Conservation (phyloP, 192 early-diverging fungal genomes). For the Entophlyctis luteolus region DNA sequence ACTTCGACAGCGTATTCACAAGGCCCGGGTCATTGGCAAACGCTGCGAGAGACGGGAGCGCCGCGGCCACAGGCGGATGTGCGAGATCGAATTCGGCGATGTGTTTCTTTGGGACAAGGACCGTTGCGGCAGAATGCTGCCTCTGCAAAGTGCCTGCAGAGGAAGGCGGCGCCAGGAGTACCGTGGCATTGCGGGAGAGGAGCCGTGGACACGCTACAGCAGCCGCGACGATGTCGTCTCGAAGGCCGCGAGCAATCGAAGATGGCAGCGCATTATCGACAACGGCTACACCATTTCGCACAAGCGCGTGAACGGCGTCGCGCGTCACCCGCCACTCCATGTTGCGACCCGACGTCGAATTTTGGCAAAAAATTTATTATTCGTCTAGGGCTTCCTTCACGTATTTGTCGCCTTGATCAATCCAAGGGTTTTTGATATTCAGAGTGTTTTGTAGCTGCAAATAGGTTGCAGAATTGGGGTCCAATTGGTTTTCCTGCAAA, state of each 20-base stretch:
- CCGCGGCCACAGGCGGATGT: not conserved
- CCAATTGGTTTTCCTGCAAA: constrained; percentile 23
- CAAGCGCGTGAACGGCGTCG: not conserved
- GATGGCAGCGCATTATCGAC: constrained; percentile 7
- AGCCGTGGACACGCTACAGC: not conserved
- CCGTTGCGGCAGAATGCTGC: no score
- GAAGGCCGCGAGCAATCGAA: not conserved
- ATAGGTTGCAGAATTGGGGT: constrained; percentile 12
- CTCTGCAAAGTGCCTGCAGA: not conserved
- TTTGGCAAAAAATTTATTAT: no score
- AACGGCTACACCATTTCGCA: not conserved
- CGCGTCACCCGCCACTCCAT: not conserved
- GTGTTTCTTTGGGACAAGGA: not conserved
- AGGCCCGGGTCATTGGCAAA: not conserved
- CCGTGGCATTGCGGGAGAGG: not conserved
- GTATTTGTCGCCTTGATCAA: constrained; percentile 7
- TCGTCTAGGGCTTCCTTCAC: constrained; percentile 8
- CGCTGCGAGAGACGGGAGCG: not conserved
- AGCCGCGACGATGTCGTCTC: not conserved
- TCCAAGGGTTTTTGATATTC: constrained; percentile 23
- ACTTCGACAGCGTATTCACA: not conserved
- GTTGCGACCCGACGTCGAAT: no score
- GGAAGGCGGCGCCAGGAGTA: not conserved
- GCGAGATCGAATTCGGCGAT: constrained; percentile 9
- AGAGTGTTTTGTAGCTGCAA: constrained; percentile 14